These are phyloP conservation scores for Suillus ampliporus DNA, from an alignment of 768 basidiomycete genomes.

Conservation along the genomic window DNA sequence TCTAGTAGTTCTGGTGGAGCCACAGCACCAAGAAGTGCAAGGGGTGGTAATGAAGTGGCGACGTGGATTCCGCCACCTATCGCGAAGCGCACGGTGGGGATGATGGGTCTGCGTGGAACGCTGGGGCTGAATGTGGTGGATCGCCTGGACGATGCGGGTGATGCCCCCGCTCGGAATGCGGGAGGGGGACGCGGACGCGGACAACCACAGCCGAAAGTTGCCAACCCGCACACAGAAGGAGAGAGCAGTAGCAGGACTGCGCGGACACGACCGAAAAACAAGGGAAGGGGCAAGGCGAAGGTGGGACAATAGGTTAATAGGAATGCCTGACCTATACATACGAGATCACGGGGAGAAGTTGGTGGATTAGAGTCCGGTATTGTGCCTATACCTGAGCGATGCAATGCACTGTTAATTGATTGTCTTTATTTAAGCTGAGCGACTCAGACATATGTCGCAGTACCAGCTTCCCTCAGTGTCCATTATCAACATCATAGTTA, in stretches of 20 bases:
- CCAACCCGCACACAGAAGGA: neutral
- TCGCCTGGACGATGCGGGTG: neutral
- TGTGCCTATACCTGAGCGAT: neutral
- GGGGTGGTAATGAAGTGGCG: neutral
- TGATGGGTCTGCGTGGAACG: slow-evolving; percentile 51
- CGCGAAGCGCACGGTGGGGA: slow-evolving; percentile 49
- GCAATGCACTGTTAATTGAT: neutral
- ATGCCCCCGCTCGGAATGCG: neutral
- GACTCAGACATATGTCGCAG: neutral
- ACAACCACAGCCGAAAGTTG: neutral
- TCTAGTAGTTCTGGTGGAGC: neutral
- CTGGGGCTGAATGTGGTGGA: slow-evolving; percentile 11
- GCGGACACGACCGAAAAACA: neutral
- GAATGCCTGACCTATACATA: neutral
- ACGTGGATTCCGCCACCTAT: slow-evolving; percentile 36
- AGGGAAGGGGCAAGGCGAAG: neutral
- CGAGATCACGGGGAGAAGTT: neutral
- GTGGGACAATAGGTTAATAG: neutral
- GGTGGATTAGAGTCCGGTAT: neutral
- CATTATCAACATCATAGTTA: neutral
- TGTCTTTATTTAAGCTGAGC: neutral
- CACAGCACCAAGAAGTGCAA: neutral
- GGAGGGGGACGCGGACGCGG: slow-evolving; percentile 6
- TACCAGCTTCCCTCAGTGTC: neutral
- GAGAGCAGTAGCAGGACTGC: neutral